phyloP scores from a whole-genome alignment of 1,284 basidiomycete species.

The Apiotrichum veenhuisii region DNA sequence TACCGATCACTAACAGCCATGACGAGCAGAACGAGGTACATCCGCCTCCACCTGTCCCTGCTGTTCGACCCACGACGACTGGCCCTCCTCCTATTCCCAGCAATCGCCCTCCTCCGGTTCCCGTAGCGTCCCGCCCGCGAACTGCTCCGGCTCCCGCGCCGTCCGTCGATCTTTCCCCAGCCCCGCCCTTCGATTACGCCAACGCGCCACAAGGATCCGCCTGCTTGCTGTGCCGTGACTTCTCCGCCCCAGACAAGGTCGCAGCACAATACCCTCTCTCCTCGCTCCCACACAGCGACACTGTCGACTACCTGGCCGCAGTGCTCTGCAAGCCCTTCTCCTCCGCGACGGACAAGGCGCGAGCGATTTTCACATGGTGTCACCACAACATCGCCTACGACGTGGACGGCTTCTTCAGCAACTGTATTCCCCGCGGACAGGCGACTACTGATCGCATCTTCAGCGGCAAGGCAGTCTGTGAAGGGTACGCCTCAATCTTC shows the following conservation, averaged over 20 bases:
- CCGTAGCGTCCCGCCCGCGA: neutral
- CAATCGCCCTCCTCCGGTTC: constrained; percentile 7
- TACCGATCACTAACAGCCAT: neutral
- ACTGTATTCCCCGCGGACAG: constrained; percentile 5
- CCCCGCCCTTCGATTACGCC: constrained; percentile 1
- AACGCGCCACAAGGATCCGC: neutral
- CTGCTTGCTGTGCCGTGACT: constrained; percentile 19
- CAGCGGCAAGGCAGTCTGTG: constrained; percentile 13
- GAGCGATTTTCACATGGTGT: constrained; percentile 20
- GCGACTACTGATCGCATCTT: constrained; percentile 7
- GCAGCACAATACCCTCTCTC: constrained; percentile 11
- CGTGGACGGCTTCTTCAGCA: constrained; percentile 8
- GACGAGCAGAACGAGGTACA: neutral
- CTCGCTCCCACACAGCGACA: neutral
- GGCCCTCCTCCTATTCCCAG: neutral
- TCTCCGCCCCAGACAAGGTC: constrained; percentile 3
- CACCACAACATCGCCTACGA: constrained; percentile 21
- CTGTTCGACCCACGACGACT: neutral
- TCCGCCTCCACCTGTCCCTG: neutral
- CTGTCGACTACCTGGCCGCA: constrained; percentile 8
- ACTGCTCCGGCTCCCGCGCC: neutral
- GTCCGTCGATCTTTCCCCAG: neutral
- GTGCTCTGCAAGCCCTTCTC: constrained; percentile 12
- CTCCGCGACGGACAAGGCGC: constrained; percentile 12
- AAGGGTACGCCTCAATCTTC: constrained; percentile 14